Evolutionary conservation across 2,329 filamentous ascomycete genomes (phyloP).

Genomic region (Diaporthe ampelina): DNA sequence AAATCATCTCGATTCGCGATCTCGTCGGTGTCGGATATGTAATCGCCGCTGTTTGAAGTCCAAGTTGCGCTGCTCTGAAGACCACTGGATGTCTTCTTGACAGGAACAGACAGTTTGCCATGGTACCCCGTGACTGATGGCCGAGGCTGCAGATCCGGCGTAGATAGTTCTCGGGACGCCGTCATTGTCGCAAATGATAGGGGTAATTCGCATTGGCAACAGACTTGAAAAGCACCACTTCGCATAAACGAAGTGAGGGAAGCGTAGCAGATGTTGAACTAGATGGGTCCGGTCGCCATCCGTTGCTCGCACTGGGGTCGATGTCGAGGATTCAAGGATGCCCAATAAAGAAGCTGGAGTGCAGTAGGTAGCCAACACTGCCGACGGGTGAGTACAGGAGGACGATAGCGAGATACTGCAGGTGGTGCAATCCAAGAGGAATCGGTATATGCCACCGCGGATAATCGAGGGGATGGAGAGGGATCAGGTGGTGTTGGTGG

Average conservation of each 20-base stretch:
- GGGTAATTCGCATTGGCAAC: constrained; percentile 23
- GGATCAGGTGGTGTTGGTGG: constrained; percentile 9
- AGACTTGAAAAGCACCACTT: constrained; percentile 21
- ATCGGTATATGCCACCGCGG: constrained; percentile 20
- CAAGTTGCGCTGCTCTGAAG: constrained; percentile 66
- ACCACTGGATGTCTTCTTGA: constrained; percentile 40
- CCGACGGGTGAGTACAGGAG: constrained; percentile 39
- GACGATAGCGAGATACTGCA: constrained; percentile 37
- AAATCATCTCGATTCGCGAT: constrained; percentile 63
- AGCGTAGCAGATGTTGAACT: constrained; percentile 12
- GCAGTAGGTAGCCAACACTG: constrained; percentile 33
- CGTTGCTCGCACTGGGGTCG: constrained; percentile 2
- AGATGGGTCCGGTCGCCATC: constrained; percentile 8
- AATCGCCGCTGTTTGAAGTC: constrained; percentile 68
- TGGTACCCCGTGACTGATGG: constrained; percentile 38
- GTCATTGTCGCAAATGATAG: constrained; percentile 27
- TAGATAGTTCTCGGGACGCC: constrained; percentile 30
- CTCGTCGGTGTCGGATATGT: constrained; percentile 63
- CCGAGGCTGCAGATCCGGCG: constrained; percentile 41
- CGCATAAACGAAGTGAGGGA: constrained; percentile 25
- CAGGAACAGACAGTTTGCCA: constrained; percentile 30
- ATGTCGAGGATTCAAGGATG: constrained; percentile 35
- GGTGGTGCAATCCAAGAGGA: constrained; percentile 31
- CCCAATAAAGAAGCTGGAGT: constrained; percentile 38
- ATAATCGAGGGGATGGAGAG: constrained; percentile 11